These are phyloP conservation scores for Cordia subcordata DNA, from an alignment of 257 asterid species.

Conservation along the genomic window DNA sequence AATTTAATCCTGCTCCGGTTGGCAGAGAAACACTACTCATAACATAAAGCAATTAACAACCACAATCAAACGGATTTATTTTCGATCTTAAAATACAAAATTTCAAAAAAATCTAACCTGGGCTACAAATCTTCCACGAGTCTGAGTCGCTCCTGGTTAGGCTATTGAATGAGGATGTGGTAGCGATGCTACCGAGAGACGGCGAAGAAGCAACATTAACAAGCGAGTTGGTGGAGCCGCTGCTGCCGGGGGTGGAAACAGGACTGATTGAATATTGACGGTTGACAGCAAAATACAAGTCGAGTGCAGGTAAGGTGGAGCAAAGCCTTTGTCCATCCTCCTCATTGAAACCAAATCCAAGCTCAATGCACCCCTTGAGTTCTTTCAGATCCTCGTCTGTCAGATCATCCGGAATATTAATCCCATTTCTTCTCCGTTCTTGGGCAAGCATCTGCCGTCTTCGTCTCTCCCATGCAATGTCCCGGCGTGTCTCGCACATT, in stretches of 20 bases:
- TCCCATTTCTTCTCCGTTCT: constrained; percentile 35
- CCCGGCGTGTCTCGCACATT: constrained; percentile 1
- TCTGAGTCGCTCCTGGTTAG: constrained; percentile 15
- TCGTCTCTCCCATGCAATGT: background rate
- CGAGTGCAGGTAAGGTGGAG: constrained; percentile 75
- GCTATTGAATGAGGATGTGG: constrained; percentile 34
- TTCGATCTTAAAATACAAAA: too few relatives aligned
- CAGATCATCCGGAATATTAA: constrained; percentile 21
- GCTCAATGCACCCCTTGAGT: constrained; percentile 76
- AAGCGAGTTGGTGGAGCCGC: constrained; percentile 27
- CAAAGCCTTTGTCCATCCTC: constrained; percentile 60
- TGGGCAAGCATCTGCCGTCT: constrained; percentile 12
- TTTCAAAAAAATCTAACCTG: constrained; percentile 20
- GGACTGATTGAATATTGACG: constrained; percentile 47
- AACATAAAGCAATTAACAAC: too few relatives aligned
- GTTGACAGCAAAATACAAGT: constrained; percentile 75
- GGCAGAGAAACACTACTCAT: too few relatives aligned
- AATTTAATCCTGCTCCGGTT: too few relatives aligned
- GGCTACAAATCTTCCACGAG: constrained; percentile 29
- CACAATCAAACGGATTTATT: too few relatives aligned
- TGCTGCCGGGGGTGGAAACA: constrained; percentile 12
- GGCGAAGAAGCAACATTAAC: constrained; percentile 11
- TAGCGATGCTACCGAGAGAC: constrained; percentile 12
- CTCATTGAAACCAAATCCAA: constrained; percentile 83
- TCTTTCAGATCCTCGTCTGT: constrained; percentile 80